Conservation (phyloP, 2,329 filamentous ascomycete species). For the Colletotrichum cereale region DNA sequence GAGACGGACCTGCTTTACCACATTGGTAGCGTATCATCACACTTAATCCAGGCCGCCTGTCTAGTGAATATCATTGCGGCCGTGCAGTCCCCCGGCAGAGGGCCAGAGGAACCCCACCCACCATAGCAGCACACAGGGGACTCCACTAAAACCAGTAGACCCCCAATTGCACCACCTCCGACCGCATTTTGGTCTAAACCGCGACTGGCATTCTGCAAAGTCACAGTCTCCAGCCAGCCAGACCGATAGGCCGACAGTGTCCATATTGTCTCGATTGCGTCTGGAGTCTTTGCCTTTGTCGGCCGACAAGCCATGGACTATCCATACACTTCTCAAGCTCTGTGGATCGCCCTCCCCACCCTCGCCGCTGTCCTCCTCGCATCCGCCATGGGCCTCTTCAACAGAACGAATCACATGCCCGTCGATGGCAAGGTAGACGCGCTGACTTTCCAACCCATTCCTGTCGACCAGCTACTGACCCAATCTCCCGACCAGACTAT, state of each 20-base stretch:
- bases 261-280: background rate
- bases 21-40: background rate
- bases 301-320: constrained; percentile 4
- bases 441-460: constrained; percentile 4
- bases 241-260: background rate
- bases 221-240: background rate
- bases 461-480: background rate
- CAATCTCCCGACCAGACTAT: constrained; percentile 72
- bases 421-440: constrained; percentile 82
- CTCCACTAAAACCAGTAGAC: constrained; percentile 12
- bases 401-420: constrained; percentile 80
- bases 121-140: background rate
- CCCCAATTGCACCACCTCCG: background rate
- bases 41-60: background rate
- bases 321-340: constrained; percentile 52
- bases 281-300: background rate
- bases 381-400: constrained; percentile 75
- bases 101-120: background rate
- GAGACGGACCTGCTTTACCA: background rate
- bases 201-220: background rate
- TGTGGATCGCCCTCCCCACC: constrained; percentile 64
- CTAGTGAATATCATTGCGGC: background rate
- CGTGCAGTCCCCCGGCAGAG: background rate
- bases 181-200: background rate
- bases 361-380: constrained; percentile 52